Percentiles rank a stretch among this genome's conserved stretches.
These are phyloP conservation scores for Arctium lappa DNA, from an alignment of 129 eudicot species.

Conservation along the genomic window DNA sequence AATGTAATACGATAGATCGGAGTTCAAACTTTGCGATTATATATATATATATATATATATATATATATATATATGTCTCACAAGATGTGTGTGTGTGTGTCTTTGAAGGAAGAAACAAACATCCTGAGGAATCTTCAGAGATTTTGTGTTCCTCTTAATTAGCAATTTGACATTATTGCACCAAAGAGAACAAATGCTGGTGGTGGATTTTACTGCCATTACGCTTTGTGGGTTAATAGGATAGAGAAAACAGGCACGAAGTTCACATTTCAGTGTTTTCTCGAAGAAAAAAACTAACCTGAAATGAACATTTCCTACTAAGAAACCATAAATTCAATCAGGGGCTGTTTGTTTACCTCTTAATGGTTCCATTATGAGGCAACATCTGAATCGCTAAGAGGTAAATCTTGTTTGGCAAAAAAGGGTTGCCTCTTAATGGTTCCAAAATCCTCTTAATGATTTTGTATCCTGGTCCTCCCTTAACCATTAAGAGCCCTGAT, in stretches of 20 bases:
- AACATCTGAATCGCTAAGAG: too few relatives aligned
- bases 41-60: background rate
- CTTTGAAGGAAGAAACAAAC: background rate
- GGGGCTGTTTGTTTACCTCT: too few relatives aligned
- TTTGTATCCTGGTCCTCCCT: too few relatives aligned
- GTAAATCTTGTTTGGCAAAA: too few relatives aligned
- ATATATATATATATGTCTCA: background rate
- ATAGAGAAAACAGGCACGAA: background rate
- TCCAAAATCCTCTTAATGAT: too few relatives aligned
- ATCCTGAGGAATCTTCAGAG: background rate
- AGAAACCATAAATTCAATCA: background rate
- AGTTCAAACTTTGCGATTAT: background rate
- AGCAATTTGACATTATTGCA: background rate
- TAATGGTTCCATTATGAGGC: too few relatives aligned
- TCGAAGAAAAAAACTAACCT: background rate
- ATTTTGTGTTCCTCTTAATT: background rate
- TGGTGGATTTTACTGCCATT: background rate
- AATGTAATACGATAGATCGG: background rate
- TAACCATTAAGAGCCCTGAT: too few relatives aligned
- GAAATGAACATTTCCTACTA: background rate
- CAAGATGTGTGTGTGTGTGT: background rate
- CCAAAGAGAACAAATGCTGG: background rate
- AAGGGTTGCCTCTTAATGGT: too few relatives aligned
- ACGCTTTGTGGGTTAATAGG: background rate
- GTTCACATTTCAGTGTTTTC: background rate